A percentile compares a stretch with the other conserved stretches of the same genome.
Conservation (phyloP, 2,329 filamentous ascomycete species). For the Aspergillus pseudonomiae region DNA sequence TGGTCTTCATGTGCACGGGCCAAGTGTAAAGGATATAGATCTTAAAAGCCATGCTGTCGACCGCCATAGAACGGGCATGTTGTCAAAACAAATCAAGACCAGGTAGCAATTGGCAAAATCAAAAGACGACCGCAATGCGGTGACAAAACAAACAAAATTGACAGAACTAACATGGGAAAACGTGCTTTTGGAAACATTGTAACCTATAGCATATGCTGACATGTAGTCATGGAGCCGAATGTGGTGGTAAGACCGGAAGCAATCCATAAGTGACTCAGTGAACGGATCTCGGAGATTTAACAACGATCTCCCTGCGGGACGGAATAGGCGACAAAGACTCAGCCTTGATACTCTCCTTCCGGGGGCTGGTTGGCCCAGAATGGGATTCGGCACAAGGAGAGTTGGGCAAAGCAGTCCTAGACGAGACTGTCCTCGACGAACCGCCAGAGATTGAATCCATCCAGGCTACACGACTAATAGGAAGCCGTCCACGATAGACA, state of each 20-base stretch:
- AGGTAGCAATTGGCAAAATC: constrained; percentile 20
- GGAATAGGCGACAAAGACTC: constrained; percentile 43
- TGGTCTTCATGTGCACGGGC: not conserved
- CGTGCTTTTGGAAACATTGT: not conserved
- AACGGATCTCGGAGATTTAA: constrained; percentile 40
- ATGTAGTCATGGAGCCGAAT: not conserved
- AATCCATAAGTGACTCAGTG: constrained; percentile 20
- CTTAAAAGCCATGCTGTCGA: constrained; percentile 21
- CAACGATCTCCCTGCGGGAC: constrained; percentile 42
- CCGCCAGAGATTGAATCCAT: constrained; percentile 37
- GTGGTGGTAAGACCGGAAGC: not conserved
- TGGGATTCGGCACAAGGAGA: constrained; percentile 33
- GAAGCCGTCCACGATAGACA: constrained; percentile 34
- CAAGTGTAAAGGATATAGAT: constrained; percentile 18
- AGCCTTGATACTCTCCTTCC: constrained; percentile 42
- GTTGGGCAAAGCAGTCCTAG: constrained; percentile 38
- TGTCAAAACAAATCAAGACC: constrained; percentile 24
- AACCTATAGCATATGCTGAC: not conserved
- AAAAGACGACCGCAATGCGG: constrained; percentile 21
- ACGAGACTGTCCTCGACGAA: constrained; percentile 39
- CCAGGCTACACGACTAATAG: constrained; percentile 30
- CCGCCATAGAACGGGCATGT: constrained; percentile 17
- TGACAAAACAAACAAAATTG: constrained; percentile 14
- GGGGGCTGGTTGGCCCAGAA: constrained; percentile 44
- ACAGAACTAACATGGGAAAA: constrained; percentile 11